These are phyloP conservation scores for Pseudogymnoascus sp. DNA, from an alignment of 2,329 filamentous ascomycete genomes.

Conservation along the genomic window DNA sequence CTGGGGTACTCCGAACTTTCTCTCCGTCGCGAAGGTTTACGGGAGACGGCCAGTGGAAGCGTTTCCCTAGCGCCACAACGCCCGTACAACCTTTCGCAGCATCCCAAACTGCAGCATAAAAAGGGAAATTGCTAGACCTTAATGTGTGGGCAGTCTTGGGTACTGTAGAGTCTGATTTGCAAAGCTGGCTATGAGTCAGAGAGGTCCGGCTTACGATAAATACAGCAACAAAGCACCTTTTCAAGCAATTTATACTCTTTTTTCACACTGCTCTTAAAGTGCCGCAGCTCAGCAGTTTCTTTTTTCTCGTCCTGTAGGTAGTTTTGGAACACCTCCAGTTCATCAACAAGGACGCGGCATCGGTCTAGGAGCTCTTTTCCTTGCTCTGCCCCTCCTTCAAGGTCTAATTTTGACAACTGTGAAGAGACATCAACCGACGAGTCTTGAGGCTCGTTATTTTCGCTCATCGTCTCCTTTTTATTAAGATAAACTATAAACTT, in stretches of 20 bases:
- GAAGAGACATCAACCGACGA: background rate
- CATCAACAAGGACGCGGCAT: conserved; percentile 32
- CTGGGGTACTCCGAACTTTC: conserved; percentile 13
- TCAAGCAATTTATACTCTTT: conserved; percentile 42
- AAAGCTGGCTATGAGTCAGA: conserved; percentile 18
- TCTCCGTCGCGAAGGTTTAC: conserved; percentile 15
- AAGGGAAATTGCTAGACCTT: conserved; percentile 59
- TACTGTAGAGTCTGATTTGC: conserved; percentile 20
- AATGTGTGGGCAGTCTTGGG: conserved; percentile 45
- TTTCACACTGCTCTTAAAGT: conserved; percentile 40
- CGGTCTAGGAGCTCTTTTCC: conserved; percentile 25
- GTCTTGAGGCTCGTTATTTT: background rate
- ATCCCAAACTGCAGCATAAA: conserved; percentile 57
- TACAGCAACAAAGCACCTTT: conserved; percentile 28
- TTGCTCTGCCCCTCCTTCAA: conserved; percentile 13
- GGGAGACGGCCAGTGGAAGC: conserved; percentile 40
- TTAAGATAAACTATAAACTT: background rate
- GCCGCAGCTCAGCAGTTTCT: conserved; percentile 41
- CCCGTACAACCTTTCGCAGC: conserved; percentile 51
- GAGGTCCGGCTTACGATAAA: conserved; percentile 1
- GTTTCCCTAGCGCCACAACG: conserved; percentile 50
- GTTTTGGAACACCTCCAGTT: conserved; percentile 38
- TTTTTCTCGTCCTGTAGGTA: conserved; percentile 36
- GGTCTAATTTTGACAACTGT: background rate
- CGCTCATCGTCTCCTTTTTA: background rate